phyloP scores from a whole-genome alignment of 345 rosid genomes.

The Eutrema heterophyllum region DNA sequence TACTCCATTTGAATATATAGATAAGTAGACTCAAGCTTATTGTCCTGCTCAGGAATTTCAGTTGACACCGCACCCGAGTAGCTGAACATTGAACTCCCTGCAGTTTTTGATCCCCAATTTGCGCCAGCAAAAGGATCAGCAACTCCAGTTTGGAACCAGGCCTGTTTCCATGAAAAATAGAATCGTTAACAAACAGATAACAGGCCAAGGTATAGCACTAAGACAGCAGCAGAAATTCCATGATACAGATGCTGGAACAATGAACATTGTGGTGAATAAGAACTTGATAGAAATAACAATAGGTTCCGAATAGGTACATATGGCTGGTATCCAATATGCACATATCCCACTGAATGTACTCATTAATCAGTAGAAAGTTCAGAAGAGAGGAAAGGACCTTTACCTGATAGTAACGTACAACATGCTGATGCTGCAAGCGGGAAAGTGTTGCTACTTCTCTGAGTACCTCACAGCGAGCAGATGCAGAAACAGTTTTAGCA shows the following conservation, averaged over 20 bases:
- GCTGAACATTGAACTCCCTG: conserved; percentile 64
- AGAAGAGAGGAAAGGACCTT: conserved; percentile 2
- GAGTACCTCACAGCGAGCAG: conserved; percentile 33
- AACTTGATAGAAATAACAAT: background rate
- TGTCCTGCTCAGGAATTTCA: conserved; percentile 57
- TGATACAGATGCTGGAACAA: background rate
- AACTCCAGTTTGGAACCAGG: conserved; percentile 96
- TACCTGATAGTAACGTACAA: conserved; percentile 98
- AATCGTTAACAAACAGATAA: background rate
- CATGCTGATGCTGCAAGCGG: conserved; percentile 98
- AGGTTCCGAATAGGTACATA: background rate
- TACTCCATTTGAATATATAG: conserved; percentile 96
- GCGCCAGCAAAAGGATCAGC: conserved; percentile 54
- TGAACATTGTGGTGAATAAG: conserved; percentile 2
- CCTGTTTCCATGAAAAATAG: conserved; percentile 33
- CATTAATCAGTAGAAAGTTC: conserved; percentile 15
- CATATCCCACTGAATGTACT: background rate
- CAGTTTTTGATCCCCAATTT: conserved; percentile 70
- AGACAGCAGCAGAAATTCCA: background rate
- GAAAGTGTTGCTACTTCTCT: conserved; percentile 99
- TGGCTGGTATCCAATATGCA: background rate
- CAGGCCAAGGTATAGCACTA: background rate
- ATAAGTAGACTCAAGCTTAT: conserved; percentile 70
- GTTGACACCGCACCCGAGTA: conserved; percentile 46
- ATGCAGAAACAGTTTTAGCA: conserved; percentile 17